These are phyloP conservation scores for Russula brevipes DNA, from an alignment of 768 basidiomycete species.

Conservation along the genomic window DNA sequence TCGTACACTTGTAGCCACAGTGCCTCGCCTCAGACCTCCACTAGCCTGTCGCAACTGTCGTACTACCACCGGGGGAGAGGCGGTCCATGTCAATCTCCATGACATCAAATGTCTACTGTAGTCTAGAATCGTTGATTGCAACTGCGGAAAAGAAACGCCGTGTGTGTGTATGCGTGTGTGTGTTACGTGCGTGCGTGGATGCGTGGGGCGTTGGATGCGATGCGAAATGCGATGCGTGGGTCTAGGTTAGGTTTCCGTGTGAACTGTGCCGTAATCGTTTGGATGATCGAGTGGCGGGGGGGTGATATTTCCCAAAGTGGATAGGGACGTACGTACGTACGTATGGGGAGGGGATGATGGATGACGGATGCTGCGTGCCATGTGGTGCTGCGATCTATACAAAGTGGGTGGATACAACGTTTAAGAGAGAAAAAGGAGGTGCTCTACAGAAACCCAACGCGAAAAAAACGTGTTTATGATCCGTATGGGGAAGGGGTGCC, in stretches of 20 bases:
- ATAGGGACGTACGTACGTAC: too few species aligned
- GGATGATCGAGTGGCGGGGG: too few species aligned
- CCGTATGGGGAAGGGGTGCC: background rate
- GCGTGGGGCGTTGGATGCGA: too few species aligned
- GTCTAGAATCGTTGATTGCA: constrained; percentile 3
- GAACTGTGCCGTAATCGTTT: constrained; percentile 7
- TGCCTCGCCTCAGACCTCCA: too few species aligned
- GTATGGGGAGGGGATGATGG: too few species aligned
- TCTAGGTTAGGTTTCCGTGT: background rate
- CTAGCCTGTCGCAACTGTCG: too few species aligned
- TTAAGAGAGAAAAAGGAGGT: too few species aligned
- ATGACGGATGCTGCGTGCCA: background rate
- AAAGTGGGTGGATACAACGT: constrained; percentile 5
- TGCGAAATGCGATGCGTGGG: background rate
- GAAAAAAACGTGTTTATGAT: background rate
- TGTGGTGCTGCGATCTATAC: background rate
- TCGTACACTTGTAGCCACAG: background rate
- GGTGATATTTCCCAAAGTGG: too few species aligned
- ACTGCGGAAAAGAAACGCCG: constrained; percentile 2
- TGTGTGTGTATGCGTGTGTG: background rate
- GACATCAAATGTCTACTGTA: background rate
- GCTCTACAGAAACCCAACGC: too few species aligned
- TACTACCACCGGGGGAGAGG: too few species aligned
- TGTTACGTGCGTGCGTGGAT: background rate
- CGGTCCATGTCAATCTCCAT: too few species aligned